Evolutionary conservation across 805 yeast species (phyloP).

Genomic region (Vanderwaltozyma verrucispora): DNA sequence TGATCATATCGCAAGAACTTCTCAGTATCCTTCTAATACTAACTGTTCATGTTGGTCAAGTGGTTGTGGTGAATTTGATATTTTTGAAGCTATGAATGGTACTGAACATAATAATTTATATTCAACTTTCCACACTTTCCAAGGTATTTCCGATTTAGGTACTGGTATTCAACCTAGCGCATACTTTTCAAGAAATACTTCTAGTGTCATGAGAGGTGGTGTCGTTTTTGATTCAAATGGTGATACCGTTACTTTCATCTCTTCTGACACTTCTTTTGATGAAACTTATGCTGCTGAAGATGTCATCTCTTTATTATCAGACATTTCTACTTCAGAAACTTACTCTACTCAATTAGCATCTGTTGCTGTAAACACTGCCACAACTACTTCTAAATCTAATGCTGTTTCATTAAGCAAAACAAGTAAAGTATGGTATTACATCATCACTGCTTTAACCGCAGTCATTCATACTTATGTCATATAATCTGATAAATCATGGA

Average conservation of each 20-base stretch:
- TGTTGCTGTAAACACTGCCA: constrained; percentile 28
- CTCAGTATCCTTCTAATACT: constrained; percentile 49
- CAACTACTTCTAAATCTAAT: constrained; percentile 17
- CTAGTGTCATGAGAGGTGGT: constrained; percentile 53
- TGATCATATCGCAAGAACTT: constrained; percentile 62
- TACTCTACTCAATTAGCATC: constrained; percentile 26
- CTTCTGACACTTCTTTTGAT: constrained; percentile 42
- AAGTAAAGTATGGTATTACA: constrained; percentile 21
- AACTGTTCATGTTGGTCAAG: constrained; percentile 70
- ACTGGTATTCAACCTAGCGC: constrained; percentile 49
- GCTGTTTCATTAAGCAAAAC: constrained; percentile 12
- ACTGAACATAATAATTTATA: constrained; percentile 46
- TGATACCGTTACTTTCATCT: constrained; percentile 46
- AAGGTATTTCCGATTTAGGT: constrained; percentile 47
- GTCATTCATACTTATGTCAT: constrained; percentile 15
- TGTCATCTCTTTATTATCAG: constrained; percentile 35
- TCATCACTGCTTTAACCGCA: constrained; percentile 16
- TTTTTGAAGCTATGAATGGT: constrained; percentile 61
- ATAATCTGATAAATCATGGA: constrained; percentile 1
- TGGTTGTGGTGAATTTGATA: constrained; percentile 74
- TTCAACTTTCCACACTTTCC: constrained; percentile 68
- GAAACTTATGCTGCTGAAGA: constrained; percentile 33
- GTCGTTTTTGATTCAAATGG: constrained; percentile 56
- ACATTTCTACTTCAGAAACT: constrained; percentile 1
- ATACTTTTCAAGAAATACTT: constrained; percentile 42